Conservation (phyloP, 768 basidiomycete species). For the Boletus coccyginus region DNA sequence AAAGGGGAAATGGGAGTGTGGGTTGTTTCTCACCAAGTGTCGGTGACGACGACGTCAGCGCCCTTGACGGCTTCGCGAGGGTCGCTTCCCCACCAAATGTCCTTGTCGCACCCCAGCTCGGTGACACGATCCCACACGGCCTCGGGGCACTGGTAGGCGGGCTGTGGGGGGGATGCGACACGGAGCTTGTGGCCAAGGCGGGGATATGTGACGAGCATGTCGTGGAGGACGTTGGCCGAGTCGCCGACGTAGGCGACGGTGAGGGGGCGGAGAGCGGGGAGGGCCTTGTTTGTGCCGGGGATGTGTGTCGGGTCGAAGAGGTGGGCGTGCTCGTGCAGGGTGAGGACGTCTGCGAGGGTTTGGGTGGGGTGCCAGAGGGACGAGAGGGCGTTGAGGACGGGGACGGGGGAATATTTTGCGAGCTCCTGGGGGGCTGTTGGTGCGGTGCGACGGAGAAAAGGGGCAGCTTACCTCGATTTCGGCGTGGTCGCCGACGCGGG, state of each 20-base stretch:
- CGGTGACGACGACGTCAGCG: conserved; percentile 95
- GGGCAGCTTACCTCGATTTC: conserved; percentile 77
- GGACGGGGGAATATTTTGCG: conserved; percentile 85
- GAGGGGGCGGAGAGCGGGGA: conserved; percentile 66
- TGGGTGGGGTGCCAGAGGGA: conserved; percentile 97
- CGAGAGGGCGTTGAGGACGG: conserved; percentile 94
- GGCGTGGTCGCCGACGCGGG: conserved; percentile 87
- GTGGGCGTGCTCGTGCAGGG: conserved; percentile 74
- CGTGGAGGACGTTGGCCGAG: conserved; percentile 92
- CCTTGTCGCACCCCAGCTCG: conserved; percentile 68
- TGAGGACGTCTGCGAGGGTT: conserved; percentile 88
- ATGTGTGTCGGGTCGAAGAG: conserved; percentile 41
- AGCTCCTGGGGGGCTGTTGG: conserved; percentile 60
- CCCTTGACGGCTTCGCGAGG: conserved; percentile 84
- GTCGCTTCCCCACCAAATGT: conserved; percentile 71
- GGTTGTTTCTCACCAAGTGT: conserved; percentile 73
- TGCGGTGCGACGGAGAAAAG: background rate
- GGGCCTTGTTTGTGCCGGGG: conserved; percentile 23
- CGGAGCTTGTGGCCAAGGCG: conserved; percentile 85
- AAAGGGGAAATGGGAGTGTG: background rate
- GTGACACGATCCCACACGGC: conserved; percentile 81
- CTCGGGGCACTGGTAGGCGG: conserved; percentile 60
- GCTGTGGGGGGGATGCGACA: conserved; percentile 72
- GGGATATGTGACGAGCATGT: conserved; percentile 95
- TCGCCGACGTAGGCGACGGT: conserved; percentile 95